These are phyloP conservation scores for Melastoma candidum DNA, from an alignment of 441 rosid species.

Conservation along the genomic window DNA sequence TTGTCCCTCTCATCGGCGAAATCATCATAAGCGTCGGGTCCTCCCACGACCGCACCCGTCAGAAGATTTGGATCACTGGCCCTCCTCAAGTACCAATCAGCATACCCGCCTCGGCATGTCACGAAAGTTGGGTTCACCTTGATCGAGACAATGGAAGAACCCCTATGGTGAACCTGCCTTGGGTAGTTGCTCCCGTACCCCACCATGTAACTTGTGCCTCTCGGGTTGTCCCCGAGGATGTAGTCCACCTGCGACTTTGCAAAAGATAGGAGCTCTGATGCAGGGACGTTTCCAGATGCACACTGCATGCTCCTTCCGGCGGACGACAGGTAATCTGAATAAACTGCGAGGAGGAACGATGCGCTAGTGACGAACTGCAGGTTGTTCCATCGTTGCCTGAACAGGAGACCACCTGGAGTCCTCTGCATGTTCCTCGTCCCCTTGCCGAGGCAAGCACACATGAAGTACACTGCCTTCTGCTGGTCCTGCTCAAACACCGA, in stretches of 20 bases:
- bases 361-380: conserved; percentile 95
- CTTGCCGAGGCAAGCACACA: conserved; percentile 89
- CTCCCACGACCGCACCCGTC: conserved; percentile 88
- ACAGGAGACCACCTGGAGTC: conserved; percentile 86
- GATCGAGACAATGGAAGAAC: conserved; percentile 72
- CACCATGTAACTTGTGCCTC: conserved; percentile 97
- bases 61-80: conserved; percentile 82
- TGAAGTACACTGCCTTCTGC: conserved; percentile 76
- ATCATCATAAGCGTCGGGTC: conserved; percentile 95
- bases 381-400: conserved; percentile 94
- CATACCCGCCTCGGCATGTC: conserved; percentile 89
- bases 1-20: conserved; percentile 93
- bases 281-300: conserved; percentile 47
- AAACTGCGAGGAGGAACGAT: conserved; percentile 64
- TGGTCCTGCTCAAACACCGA: conserved; percentile 64
- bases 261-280: conserved; percentile 62
- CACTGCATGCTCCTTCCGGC: conserved; percentile 48
- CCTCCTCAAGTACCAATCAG: conserved; percentile 73
- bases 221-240: conserved; percentile 94
- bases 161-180: conserved; percentile 84
- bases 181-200: conserved; percentile 96
- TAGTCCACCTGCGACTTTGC: conserved; percentile 90
- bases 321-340: conserved; percentile 78
- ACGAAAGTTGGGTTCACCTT: conserved; percentile 61
- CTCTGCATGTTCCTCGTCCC: conserved; percentile 42